Evolutionary conservation across 768 basidiomycete genomes (phyloP).

Genomic region (Kwoniella newhampshirensis): DNA sequence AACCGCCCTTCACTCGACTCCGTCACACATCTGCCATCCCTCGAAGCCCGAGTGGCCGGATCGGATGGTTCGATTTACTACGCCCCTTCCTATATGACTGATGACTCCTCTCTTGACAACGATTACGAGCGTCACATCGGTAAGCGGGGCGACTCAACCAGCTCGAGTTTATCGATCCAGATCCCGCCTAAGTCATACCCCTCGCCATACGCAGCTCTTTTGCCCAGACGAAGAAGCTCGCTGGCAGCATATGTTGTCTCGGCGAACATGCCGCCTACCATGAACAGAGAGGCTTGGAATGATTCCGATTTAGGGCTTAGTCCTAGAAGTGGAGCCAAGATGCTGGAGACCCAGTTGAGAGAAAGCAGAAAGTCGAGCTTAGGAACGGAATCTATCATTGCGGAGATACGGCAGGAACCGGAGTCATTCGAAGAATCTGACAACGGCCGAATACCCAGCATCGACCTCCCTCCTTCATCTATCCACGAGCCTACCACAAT

Average conservation of each 20-base stretch:
- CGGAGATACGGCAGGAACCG: too few relatives aligned
- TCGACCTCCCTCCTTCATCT: not conserved
- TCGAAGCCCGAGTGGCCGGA: slow-evolving; percentile 6
- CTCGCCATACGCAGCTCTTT: slow-evolving; percentile 3
- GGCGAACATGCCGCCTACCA: not conserved
- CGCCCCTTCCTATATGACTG: too few relatives aligned
- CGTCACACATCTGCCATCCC: slow-evolving; percentile 2
- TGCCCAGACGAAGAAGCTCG: slow-evolving; percentile 10
- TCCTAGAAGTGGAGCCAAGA: slow-evolving; percentile 9
- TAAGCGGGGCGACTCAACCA: not conserved
- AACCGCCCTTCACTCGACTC: slow-evolving; percentile 3
- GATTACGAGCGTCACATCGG: slow-evolving; percentile 1
- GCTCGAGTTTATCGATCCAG: not conserved
- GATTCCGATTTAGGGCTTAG: slow-evolving; percentile 14
- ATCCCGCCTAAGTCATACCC: slow-evolving; percentile 2
- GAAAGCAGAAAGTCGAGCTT: not conserved
- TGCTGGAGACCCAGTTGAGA: not conserved
- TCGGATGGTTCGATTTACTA: too few relatives aligned
- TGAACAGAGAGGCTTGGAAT: slow-evolving; percentile 15
- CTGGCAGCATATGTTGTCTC: not conserved
- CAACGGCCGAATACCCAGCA: not conserved
- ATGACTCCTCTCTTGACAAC: not conserved
- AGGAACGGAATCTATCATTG: not conserved
- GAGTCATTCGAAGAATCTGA: too few relatives aligned
- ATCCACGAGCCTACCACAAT: too few relatives aligned